Conservation (phyloP, 2,329 filamentous ascomycete species). For the Calonectria honghensis region DNA sequence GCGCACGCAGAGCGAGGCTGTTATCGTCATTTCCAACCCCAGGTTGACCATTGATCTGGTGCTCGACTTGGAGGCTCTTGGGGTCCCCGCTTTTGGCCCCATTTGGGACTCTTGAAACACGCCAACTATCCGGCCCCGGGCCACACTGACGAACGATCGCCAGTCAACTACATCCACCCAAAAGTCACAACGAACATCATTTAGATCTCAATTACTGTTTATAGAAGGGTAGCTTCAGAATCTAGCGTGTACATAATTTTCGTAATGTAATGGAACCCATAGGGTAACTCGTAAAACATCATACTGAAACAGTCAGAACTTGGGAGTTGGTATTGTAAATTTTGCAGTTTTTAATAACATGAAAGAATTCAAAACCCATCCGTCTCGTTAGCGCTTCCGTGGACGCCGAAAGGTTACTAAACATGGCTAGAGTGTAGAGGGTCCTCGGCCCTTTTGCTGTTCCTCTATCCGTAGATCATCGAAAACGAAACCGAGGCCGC, state of each 20-base stretch:
- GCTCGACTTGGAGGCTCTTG: slow-evolving; percentile 8
- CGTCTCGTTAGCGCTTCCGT: neutral
- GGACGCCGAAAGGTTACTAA: neutral
- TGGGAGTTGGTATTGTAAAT: neutral
- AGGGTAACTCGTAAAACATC: neutral
- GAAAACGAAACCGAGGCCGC: neutral
- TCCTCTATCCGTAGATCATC: neutral
- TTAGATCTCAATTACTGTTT: neutral
- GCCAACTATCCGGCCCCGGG: no score
- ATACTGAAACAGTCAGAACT: neutral
- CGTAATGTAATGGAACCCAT: slow-evolving; percentile 10
- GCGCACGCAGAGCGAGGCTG: neutral
- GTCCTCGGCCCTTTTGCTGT: neutral
- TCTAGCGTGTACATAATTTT: neutral
- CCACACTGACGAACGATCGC: neutral
- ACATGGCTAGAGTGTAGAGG: neutral
- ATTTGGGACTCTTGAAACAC: slow-evolving; percentile 10
- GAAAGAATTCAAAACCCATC: neutral
- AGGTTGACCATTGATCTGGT: slow-evolving; percentile 16
- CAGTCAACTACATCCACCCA: no score
- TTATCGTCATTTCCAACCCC: slow-evolving; percentile 4
- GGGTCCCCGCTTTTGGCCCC: slow-evolving; percentile 4
- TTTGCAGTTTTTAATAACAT: neutral
- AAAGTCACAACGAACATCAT: neutral
- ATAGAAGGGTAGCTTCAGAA: neutral